phyloP scores from a whole-genome alignment of 106 monocot genomes.

The Dendrobium catenatum region DNA sequence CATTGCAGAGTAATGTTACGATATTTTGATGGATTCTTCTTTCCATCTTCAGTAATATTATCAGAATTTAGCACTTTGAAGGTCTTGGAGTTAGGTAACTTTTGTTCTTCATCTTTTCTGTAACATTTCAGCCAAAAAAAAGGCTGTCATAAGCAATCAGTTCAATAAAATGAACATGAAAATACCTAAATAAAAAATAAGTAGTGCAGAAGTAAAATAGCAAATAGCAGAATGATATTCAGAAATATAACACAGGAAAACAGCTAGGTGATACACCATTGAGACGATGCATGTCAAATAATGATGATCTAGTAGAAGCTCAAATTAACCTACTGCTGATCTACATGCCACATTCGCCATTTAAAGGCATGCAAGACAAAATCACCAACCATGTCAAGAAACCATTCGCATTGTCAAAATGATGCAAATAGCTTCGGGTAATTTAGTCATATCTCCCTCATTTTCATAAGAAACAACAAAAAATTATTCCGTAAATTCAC shows the following conservation, averaged over 20 bases:
- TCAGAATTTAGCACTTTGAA: conserved; percentile 83
- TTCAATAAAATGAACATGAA: not conserved
- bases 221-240: not conserved
- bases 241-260: not conserved
- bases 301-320: not conserved
- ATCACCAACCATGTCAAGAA: too few species aligned
- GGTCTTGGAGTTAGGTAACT: conserved; percentile 39
- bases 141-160: not conserved
- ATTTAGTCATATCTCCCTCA: too few species aligned
- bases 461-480: too few species aligned
- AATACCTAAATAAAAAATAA: not conserved
- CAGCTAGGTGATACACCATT: not conserved
- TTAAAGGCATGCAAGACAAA: too few species aligned
- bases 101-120: conserved; percentile 53
- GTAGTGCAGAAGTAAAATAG: not conserved
- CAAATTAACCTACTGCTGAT: not conserved
- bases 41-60: conserved; percentile 51
- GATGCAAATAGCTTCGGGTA: too few species aligned
- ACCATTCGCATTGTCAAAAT: too few species aligned
- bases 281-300: not conserved
- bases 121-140: not conserved
- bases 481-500: too few species aligned
- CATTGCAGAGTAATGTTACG: conserved; percentile 51
- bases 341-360: too few species aligned
- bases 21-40: conserved; percentile 59